Evolutionary conservation across 495 filamentous ascomycete genomes (phyloP).

Genomic region (Aspergillus affinis): DNA sequence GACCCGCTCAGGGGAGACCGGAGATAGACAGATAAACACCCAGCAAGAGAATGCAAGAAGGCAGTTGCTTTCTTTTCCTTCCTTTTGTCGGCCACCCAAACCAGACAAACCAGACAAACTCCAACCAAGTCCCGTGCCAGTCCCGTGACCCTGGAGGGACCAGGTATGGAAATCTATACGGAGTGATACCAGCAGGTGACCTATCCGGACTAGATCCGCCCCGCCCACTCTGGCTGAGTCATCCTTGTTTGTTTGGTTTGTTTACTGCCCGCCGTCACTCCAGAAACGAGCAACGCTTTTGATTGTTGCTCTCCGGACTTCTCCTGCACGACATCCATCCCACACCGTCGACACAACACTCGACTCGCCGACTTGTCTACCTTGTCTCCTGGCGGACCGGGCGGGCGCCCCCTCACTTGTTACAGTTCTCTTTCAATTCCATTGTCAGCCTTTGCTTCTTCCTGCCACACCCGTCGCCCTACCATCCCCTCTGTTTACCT

Average conservation of each 20-base stretch:
- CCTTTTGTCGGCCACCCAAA: neutral
- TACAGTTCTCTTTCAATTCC: neutral
- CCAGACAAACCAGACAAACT: neutral
- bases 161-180: slow-evolving; percentile 3
- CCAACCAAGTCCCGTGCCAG: neutral
- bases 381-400: no score
- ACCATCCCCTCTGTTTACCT: neutral
- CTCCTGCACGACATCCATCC: slow-evolving; percentile 6
- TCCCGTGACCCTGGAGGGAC: neutral
- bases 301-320: neutral
- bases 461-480: neutral
- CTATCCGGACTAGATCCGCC: slow-evolving; percentile 9
- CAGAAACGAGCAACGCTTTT: slow-evolving; percentile 28
- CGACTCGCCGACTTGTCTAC: no score
- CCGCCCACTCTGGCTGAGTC: slow-evolving; percentile 22
- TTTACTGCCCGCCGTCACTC: slow-evolving; percentile 43
- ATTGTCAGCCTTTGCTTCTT: neutral
- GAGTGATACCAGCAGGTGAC: slow-evolving; percentile 7
- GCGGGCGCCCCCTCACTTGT: neutral
- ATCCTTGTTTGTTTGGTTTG: slow-evolving; percentile 27
- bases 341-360: neutral
- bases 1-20: slow-evolving; percentile 3
- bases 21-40: no score
- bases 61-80: no score
- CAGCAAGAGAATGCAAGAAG: neutral